Base-by-base conservation (phyloP, 2,329 filamentous ascomycete species). In the Monilinia fructigena region DNA sequence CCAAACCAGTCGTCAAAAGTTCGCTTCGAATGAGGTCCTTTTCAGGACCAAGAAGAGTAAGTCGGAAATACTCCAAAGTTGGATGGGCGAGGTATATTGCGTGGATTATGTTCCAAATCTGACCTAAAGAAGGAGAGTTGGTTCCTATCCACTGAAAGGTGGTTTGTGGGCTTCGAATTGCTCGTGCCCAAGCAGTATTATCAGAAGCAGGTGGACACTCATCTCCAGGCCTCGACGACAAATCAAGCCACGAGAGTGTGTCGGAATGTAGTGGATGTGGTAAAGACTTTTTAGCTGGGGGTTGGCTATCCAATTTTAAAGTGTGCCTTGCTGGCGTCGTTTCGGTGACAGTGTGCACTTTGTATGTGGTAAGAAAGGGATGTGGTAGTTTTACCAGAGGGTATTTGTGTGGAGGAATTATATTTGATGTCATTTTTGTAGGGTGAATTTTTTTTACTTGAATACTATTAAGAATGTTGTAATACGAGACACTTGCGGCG, bases 51-150 rank as follows among this genome's bases (percentile, higher is more conserved):
- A 65, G 55, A 1, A 80, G 71, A 8, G 72, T 72, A 2, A 78
- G 69, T 14, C 78, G 73, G 55, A 80, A 75, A 5, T 72, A 68
- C 67, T 80, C 79, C 12, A 74, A 69, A 1, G 74, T 72, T 26
- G 72, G 75, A 50, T 59, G 73, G 55, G 72, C 69, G 2, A 76
- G 75, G 38, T 78, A 74, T 26, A 78, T 75, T 35, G 77, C 76
- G 65, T 80, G 75, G 23, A 80, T 67, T 18, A 79, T 63, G 56
- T 76, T 75, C 79, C 78, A 80, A 35, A 80, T 74, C 64, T 80
- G 77, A 0, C 65, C 70, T 6, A 79, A 67, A 6, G 75, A 74
- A 0, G 78, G 77, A 23, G 75, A 53, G 18, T 68, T 68, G 11
- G 56, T 63, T 12, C 68, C 71, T 14, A 72, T 72, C 78, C 78